Evolutionary conservation across 169 alveolate species (phyloP).

Genomic region (Plasmodium fragile): DNA sequence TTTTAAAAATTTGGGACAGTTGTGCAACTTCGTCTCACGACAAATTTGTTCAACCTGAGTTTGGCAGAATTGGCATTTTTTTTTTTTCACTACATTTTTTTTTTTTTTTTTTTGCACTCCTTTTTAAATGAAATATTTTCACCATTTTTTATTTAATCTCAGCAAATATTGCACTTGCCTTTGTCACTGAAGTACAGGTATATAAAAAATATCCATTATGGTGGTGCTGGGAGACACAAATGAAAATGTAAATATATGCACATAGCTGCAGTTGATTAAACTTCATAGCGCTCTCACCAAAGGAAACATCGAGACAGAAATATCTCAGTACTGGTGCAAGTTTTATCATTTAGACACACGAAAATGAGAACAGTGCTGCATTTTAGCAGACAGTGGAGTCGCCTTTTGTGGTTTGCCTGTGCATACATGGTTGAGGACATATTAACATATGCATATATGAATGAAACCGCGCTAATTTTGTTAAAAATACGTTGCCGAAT

Average conservation of each 20-base stretch:
- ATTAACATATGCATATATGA: not conserved
- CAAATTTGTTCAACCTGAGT: not conserved
- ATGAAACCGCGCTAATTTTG: not conserved
- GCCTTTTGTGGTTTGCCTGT: not conserved
- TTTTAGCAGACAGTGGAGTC: not conserved
- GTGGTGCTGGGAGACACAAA: not conserved
- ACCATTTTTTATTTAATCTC: not conserved
- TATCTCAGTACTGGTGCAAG: not conserved
- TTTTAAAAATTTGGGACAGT: not conserved
- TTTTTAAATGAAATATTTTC: not conserved
- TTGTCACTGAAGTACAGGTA: not conserved
- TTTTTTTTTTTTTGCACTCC: not conserved
- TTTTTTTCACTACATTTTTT: not conserved
- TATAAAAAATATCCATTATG: not conserved
- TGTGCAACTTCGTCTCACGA: not conserved
- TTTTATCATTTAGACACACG: not conserved
- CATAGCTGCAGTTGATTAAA: conserved; percentile 1
- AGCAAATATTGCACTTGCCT: not conserved
- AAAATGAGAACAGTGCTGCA: not conserved
- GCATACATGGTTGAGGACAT: not conserved
- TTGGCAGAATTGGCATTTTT: not conserved
- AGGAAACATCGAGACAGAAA: not conserved
- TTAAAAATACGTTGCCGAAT: not conserved
- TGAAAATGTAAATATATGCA: not conserved
- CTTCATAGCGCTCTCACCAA: not conserved